Conservation (phyloP, 2,329 filamentous ascomycete species). For the Colletotrichum abscissum region DNA sequence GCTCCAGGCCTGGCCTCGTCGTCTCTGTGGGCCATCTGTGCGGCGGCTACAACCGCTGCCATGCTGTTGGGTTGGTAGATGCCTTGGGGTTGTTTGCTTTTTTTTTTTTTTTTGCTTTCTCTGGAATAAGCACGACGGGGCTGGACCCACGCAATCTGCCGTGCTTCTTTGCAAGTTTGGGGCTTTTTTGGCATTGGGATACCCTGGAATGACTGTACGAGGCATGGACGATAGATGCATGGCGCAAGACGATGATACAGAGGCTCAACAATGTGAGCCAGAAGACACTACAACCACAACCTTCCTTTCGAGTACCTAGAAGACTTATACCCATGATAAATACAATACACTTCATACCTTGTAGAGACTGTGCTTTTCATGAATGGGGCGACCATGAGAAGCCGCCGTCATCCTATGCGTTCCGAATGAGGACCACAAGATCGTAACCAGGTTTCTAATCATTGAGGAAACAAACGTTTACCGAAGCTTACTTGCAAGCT, state of each 20-base stretch:
- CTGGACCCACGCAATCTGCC: constrained; percentile 28
- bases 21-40: constrained; percentile 15
- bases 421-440: no score
- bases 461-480: no score
- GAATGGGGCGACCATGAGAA: no score
- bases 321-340: constrained; percentile 15
- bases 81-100: background rate
- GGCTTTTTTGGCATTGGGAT: constrained; percentile 30
- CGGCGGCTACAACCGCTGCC: background rate
- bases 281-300: background rate
- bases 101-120: background rate
- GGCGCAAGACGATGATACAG: constrained; percentile 37
- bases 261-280: constrained; percentile 5
- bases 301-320: constrained; percentile 24
- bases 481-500: no score
- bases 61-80: constrained; percentile 13
- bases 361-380: background rate
- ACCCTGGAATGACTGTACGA: constrained; percentile 35
- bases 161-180: constrained; percentile 19
- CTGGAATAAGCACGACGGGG: constrained; percentile 19
- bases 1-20: constrained; percentile 7
- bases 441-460: no score
- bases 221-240: constrained; percentile 17
- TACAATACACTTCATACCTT: background rate
- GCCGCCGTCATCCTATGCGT: no score